Evolutionary conservation across 805 yeast genomes (phyloP).

Genomic region (Wickerhamiella australiensis): DNA sequence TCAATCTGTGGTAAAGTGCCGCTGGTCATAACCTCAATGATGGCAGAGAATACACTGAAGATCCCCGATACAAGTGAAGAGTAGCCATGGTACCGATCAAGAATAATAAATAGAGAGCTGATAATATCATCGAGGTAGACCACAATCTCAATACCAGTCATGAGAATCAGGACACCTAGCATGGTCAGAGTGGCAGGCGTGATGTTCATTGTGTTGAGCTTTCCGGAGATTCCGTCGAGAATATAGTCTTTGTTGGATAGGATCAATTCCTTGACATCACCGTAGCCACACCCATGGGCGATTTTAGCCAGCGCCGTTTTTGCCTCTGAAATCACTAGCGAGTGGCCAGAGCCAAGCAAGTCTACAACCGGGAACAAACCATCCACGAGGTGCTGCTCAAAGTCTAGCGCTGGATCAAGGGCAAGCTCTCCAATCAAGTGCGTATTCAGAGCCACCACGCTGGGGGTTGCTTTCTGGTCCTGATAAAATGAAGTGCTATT

Average conservation of each 20-base stretch:
- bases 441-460: slow-evolving; percentile 11
- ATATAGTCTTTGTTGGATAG: slow-evolving; percentile 59
- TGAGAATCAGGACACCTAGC: slow-evolving; percentile 51
- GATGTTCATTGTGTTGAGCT: slow-evolving; percentile 55
- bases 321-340: slow-evolving; percentile 39
- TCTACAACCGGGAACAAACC: slow-evolving; percentile 62
- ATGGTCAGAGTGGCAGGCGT: slow-evolving; percentile 65
- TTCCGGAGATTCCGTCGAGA: slow-evolving; percentile 62
- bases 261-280: slow-evolving; percentile 44
- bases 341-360: slow-evolving; percentile 47
- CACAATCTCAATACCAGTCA: slow-evolving; percentile 57
- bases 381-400: slow-evolving; percentile 52
- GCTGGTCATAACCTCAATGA: slow-evolving; percentile 16
- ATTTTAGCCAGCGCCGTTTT: slow-evolving; percentile 41
- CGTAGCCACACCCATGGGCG: slow-evolving; percentile 38
- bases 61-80: slow-evolving; percentile 57
- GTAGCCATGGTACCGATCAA: slow-evolving; percentile 82
- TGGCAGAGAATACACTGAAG: slow-evolving; percentile 44
- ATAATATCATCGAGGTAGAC: slow-evolving; percentile 61
- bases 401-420: slow-evolving; percentile 24
- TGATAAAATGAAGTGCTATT: slow-evolving; percentile 7
- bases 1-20: background rate
- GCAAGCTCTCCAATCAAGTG: slow-evolving; percentile 19
- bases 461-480: background rate
- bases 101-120: slow-evolving; percentile 56